Base-by-base conservation (phyloP, 805 yeast genomes). In the Saturnispora serradocipensis region DNA sequence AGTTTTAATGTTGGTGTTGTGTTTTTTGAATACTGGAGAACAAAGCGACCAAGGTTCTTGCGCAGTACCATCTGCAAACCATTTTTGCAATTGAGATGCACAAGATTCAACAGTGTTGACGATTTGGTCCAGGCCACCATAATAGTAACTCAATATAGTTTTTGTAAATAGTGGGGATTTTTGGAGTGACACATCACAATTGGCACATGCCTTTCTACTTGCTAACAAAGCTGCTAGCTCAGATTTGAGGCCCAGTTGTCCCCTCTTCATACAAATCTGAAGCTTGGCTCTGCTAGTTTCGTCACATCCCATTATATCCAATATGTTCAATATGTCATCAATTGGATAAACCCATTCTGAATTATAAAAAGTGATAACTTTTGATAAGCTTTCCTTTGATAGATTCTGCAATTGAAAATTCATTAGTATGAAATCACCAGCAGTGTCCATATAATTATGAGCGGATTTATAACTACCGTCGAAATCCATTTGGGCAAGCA, bases 391-490 rank as follows among this genome's bases (percentile, higher is more conserved):
- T 0, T 44, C 46, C 6, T 42, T 22, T 4, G 61, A 54, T 5
- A 65, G 54, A 46, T 69, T 64, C 20, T 60, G 54, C 11, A 70
- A 58, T 49, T 75, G 61, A 44, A 72, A 70, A 15, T 71, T 56
- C 54, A 82, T 57, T 5, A 71, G 59, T 8, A 83, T 58, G 59
- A 82, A 74, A 59, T 84, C 89, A 2, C 86, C 88, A 25, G 84
- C 83, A 0, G 81, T 71, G 57, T 84, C 88, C 15, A 82, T 59
- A 45, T 69, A 77, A 4, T 66, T 55, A 57, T 84, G 88, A 0
- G 87, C 86, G 2, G 61, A 57, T 2, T 67, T 63, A 15, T 60
- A 57, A 53, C 75, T 73, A 0, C 81, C 83, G 51, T 66, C 71
- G 59, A 82, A 84, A 53, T 84, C 88, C 32, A 73, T 62, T 24